A percentile compares a stretch with the other conserved stretches of the same genome.
phyloP scores from a whole-genome alignment of 1,284 basidiomycete genomes.

The Mycena sp. region DNA sequence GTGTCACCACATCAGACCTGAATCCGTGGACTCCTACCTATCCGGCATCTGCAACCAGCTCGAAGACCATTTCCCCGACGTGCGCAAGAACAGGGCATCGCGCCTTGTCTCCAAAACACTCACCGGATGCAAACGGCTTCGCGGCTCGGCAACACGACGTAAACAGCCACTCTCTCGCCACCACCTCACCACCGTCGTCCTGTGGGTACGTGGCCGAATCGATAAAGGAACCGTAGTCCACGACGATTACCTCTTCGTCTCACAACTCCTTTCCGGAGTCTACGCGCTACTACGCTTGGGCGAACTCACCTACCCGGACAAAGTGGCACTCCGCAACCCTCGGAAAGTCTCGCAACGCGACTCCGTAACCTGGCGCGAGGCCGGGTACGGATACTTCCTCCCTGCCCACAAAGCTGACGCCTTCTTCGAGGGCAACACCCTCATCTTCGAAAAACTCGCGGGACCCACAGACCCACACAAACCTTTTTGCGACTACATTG shows the following conservation, averaged over 20 bases:
- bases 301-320: slow-evolving; percentile 40
- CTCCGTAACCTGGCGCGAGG: slow-evolving; percentile 9
- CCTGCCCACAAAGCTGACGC: slow-evolving; percentile 44
- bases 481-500: slow-evolving; percentile 29
- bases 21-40: slow-evolving; percentile 50
- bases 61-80: slow-evolving; percentile 46
- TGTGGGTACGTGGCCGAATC: neutral
- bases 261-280: slow-evolving; percentile 38
- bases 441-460: slow-evolving; percentile 25
- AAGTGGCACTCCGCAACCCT: slow-evolving; percentile 18
- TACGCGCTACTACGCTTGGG: slow-evolving; percentile 42
- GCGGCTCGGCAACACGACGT: slow-evolving; percentile 24
- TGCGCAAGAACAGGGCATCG: slow-evolving; percentile 35
- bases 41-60: slow-evolving; percentile 52
- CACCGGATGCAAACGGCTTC: slow-evolving; percentile 39
- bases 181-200: slow-evolving; percentile 21
- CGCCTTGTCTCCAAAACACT: slow-evolving; percentile 40
- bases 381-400: slow-evolving; percentile 33
- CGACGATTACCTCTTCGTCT: slow-evolving; percentile 42
- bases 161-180: slow-evolving; percentile 39
- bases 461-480: slow-evolving; percentile 21
- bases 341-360: slow-evolving; percentile 31
- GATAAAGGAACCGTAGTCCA: slow-evolving; percentile 12
- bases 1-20: slow-evolving; percentile 48
- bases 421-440: slow-evolving; percentile 36